phyloP scores from a whole-genome alignment of 768 basidiomycete species.

The Cyathus striatus region DNA sequence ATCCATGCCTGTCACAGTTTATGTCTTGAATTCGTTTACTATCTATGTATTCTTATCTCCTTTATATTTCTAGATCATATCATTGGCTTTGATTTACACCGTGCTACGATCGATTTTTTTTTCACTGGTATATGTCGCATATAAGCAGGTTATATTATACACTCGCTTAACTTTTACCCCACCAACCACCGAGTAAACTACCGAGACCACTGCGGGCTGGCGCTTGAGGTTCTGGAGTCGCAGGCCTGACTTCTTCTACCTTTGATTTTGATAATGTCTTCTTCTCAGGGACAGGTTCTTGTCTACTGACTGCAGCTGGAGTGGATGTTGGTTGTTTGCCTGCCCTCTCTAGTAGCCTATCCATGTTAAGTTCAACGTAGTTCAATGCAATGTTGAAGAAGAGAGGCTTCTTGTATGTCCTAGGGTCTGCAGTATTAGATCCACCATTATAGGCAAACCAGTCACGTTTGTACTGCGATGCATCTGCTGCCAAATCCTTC shows the following conservation, averaged over 20 bases:
- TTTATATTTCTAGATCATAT: too few relatives aligned
- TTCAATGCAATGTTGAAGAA: slow-evolving; percentile 96
- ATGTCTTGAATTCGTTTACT: background rate
- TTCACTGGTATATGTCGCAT: too few relatives aligned
- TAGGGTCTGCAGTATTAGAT: slow-evolving; percentile 32
- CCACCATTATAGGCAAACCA: slow-evolving; percentile 84
- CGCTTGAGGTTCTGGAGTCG: slow-evolving; percentile 44
- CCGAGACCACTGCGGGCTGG: slow-evolving; percentile 52
- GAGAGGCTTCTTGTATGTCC: slow-evolving; percentile 70
- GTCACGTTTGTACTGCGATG: slow-evolving; percentile 54
- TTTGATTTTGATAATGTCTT: slow-evolving; percentile 48
- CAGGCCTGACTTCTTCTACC: slow-evolving; percentile 45
- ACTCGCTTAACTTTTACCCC: slow-evolving; percentile 44
- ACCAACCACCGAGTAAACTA: slow-evolving; percentile 77
- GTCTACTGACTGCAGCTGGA: slow-evolving; percentile 14
- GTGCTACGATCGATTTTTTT: too few relatives aligned
- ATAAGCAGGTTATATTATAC: background rate
- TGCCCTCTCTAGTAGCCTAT: slow-evolving; percentile 61
- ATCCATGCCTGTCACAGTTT: too few relatives aligned
- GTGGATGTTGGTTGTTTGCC: slow-evolving; percentile 44
- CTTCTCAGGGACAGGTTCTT: slow-evolving; percentile 34
- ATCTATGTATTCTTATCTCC: background rate
- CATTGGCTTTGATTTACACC: too few relatives aligned
- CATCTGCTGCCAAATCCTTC: slow-evolving; percentile 37
- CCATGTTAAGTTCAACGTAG: slow-evolving; percentile 85